Evolutionary conservation across 106 monocot genomes (phyloP).

Genomic region (Platanthera zijinensis): DNA sequence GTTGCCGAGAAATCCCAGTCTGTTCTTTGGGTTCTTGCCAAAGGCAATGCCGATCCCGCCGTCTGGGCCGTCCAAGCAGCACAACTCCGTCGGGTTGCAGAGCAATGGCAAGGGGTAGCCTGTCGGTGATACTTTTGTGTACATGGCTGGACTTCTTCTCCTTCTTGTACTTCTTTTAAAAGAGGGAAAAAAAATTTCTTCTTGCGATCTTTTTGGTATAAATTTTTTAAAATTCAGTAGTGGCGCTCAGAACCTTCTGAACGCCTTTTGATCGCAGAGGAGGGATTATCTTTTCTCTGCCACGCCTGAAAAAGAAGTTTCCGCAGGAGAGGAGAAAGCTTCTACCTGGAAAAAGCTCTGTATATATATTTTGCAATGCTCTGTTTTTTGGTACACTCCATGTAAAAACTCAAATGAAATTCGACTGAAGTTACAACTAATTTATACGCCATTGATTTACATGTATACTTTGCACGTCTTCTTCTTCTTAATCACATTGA

Average conservation of each 20-base stretch:
- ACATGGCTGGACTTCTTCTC: not conserved
- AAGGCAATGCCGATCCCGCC: slow-evolving; percentile 21
- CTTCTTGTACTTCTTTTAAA: not conserved
- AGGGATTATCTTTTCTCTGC: not conserved
- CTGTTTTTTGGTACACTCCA: too few species aligned
- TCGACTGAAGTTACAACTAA: too few species aligned
- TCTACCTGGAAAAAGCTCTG: not conserved
- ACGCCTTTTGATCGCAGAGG: not conserved
- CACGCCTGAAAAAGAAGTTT: slow-evolving; percentile 3
- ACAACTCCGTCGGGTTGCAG: slow-evolving; percentile 13
- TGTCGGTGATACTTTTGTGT: not conserved
- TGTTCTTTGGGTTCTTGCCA: slow-evolving; percentile 15
- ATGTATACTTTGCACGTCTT: too few species aligned
- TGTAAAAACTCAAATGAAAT: too few species aligned
- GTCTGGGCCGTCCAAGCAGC: slow-evolving; percentile 19
- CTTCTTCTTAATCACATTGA: too few species aligned
- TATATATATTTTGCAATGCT: not conserved
- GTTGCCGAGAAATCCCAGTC: not conserved
- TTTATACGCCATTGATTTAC: too few species aligned
- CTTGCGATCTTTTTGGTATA: not conserved
- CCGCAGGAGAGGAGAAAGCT: not conserved
- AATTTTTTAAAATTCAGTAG: not conserved
- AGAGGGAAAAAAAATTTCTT: not conserved
- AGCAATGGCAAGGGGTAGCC: not conserved
- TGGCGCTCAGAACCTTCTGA: not conserved